phyloP scores from a whole-genome alignment of 2,329 filamentous ascomycete species.

The Colletotrichum acutatum region DNA sequence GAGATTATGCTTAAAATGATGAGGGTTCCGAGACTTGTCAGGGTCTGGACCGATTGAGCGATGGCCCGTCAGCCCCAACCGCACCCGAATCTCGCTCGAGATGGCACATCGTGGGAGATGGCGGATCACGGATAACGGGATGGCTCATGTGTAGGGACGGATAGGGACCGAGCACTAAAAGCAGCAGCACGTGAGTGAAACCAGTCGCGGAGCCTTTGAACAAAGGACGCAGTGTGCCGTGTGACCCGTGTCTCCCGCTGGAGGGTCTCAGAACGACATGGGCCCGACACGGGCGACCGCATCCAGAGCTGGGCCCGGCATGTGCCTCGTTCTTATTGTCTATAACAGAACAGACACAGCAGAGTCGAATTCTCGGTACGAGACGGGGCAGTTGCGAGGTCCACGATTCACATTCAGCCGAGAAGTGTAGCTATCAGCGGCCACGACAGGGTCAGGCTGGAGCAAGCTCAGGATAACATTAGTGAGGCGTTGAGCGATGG shows the following conservation, averaged over 20 bases:
- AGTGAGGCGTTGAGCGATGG: background rate
- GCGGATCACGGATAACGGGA: no score
- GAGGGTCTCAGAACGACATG: background rate
- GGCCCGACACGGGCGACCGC: background rate
- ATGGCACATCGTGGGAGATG: background rate
- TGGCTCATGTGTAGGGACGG: background rate
- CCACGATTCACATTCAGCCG: background rate
- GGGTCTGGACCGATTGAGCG: background rate
- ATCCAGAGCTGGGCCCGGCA: background rate
- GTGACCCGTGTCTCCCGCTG: background rate
- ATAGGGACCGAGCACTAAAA: background rate
- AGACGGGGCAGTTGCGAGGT: background rate
- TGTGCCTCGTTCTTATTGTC: background rate
- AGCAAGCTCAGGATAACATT: background rate
- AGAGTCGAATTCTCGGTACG: background rate
- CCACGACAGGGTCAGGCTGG: background rate
- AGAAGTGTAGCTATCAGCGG: background rate
- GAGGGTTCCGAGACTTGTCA: background rate
- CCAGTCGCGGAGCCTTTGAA: background rate
- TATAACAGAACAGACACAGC: background rate
- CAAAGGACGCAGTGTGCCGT: background rate
- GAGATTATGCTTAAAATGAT: background rate
- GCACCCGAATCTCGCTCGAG: background rate
- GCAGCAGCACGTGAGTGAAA: constrained; percentile 5
- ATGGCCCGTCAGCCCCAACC: background rate